Evolutionary conservation across 148 eudicot genomes (phyloP).

Genomic region (Limonium bicolor): DNA sequence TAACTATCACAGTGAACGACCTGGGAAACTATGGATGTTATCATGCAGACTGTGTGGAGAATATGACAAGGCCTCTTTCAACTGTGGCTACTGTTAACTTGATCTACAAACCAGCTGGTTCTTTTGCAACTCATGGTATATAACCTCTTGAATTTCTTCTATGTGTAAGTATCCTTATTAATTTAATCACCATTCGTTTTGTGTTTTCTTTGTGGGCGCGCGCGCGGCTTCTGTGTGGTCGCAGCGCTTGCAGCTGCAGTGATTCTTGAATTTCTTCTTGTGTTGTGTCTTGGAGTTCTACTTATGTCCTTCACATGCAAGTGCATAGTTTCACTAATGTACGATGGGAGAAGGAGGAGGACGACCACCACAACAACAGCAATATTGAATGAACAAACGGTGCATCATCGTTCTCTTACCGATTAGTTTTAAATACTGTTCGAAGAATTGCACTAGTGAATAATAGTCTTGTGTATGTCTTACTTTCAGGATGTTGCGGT

Average conservation of each 20-base stretch:
- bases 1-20: slow-evolving; percentile 53
- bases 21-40: slow-evolving; percentile 89
- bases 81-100: slow-evolving; percentile 50
- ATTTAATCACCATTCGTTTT: too few relatives aligned
- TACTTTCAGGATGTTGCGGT: too few relatives aligned
- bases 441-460: too few relatives aligned
- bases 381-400: too few relatives aligned
- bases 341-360: too few relatives aligned
- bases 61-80: slow-evolving; percentile 47
- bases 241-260: slow-evolving; percentile 72
- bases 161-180: too few relatives aligned
- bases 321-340: slow-evolving; percentile 56
- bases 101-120: slow-evolving; percentile 38
- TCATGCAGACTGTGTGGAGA: slow-evolving; percentile 43
- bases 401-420: too few relatives aligned
- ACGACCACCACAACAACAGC: too few relatives aligned
- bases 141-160: not conserved
- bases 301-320: slow-evolving; percentile 63
- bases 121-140: slow-evolving; percentile 61
- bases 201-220: slow-evolving; percentile 1
- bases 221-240: slow-evolving; percentile 4
- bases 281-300: slow-evolving; percentile 47
- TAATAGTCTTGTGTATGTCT: too few relatives aligned
- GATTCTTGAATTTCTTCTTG: slow-evolving; percentile 36
- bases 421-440: too few relatives aligned